These are phyloP conservation scores for Micromonas commoda DNA, from an alignment of 139 green algal species.

Conservation along the genomic window DNA sequence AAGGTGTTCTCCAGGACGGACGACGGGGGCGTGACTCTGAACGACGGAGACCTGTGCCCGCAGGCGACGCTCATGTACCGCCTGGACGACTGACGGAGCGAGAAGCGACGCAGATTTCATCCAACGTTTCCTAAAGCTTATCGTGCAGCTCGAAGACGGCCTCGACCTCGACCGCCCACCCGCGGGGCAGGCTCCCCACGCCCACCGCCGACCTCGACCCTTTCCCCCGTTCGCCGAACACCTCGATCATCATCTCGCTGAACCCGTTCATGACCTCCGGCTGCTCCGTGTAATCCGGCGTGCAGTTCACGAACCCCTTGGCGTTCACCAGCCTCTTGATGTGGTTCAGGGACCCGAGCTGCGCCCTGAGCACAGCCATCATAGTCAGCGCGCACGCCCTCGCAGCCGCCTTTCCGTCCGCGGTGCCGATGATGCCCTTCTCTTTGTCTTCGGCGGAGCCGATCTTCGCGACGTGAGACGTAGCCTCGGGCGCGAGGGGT, in stretches of 20 bases:
- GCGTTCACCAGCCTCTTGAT: constrained; percentile 1
- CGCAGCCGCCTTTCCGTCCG: background rate
- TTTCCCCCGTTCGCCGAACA: constrained; percentile 14
- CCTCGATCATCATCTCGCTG: constrained; percentile 12
- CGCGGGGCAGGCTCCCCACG: constrained; percentile 7
- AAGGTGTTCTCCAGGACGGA: background rate
- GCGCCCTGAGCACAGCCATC: background rate
- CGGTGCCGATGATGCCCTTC: too few species aligned
- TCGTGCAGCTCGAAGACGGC: constrained; percentile 23
- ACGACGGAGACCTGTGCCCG: background rate
- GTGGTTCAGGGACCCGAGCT: constrained; percentile 23
- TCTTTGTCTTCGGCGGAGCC: background rate
- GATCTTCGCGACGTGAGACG: background rate
- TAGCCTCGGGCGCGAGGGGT: background rate
- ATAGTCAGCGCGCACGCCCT: constrained; percentile 10
- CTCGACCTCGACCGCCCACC: constrained; percentile 24
- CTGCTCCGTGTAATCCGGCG: background rate
- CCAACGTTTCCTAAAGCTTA: too few species aligned
- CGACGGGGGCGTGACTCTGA: background rate
- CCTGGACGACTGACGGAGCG: background rate
- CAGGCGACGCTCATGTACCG: background rate
- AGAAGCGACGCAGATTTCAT: background rate
- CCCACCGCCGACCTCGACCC: background rate
- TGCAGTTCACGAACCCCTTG: background rate
- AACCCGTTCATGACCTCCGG: constrained; percentile 16